Base-by-base conservation (phyloP, 2,329 filamentous ascomycete genomes). In the Penicillium sp. region DNA sequence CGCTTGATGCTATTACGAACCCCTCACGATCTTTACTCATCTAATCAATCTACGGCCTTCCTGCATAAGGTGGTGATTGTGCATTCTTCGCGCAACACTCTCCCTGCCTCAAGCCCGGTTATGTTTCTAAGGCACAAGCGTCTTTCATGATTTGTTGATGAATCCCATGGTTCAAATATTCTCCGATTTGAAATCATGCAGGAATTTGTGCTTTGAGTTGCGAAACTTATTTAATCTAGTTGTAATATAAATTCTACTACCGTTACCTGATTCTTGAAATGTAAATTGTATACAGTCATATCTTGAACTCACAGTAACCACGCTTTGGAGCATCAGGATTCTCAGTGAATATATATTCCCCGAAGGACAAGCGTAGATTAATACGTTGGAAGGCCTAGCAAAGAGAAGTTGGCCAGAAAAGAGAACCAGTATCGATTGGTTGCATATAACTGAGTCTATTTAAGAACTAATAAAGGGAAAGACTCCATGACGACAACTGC, bases 191-290 rank as follows among this genome's bases (percentile, higher is more conserved):
- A 52, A 38, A 39, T 46, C 27, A 41, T 45, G 33, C 27, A 15
- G 43, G 34, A 38, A 47, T 40, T 40, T 54, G 48, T 47, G 49
- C 25, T 40, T 39, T 16, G 40, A 5, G 25, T 45, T 49, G 16
- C 33, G 23, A 49, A 23, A 23, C 27, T 40, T 57, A 56, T 36
- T 38, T 61, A 62, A 57, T 57, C 44, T 60, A 60, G 55, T 57
- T 65, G 63, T 66, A 66, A 66, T 66, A 65, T 65, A 66, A 65
- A 62, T 31, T 57, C 43, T 49, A 51, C 51, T 55, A 31, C 39
- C 11, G 9, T 25, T 43, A 29, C 10, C 16, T 48, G 40, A 52
- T 46, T n/a, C 9, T 21, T 38, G 40, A 2, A 8, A 25, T 36
- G 21, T 36, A 48, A 48, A 48, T 25, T 34, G 15, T 48, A 34